Base-by-base conservation (phyloP, 495 filamentous ascomycete genomes). In the Aspergillus steynii region DNA sequence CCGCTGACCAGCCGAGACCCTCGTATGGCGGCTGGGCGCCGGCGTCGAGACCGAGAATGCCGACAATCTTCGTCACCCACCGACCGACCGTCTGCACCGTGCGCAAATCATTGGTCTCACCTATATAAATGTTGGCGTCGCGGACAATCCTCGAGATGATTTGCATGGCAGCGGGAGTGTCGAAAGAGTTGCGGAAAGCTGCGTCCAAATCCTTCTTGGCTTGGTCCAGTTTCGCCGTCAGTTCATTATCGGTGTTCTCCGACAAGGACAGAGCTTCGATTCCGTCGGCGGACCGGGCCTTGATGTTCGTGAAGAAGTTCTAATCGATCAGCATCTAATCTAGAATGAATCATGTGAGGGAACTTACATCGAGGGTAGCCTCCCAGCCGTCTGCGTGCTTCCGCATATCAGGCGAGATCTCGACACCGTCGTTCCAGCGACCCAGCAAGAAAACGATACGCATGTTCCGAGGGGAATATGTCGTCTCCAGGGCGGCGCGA, bases 361-460 rank as follows among this genome's bases (percentile, higher is more conserved):
- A 8, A 42, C 37, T 10, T 42, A 42, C 37, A 67, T 90, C 89
- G 8, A 97, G 70, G 15, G 87, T 88, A 28, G 83, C 83, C 71
- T 98, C 95, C 90, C 93, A 97, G 3, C 80, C 82, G 55, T 83
- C 85, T 0, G 88, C 90, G 55, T 86, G 80, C 29, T 84, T 88
- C 6, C 90, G 80, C 63, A 97, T 84, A 53, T 92, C 93, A 0
- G 88, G 85, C 0, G 92, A 92, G 61, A 99, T 92, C 70, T 99
- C 95, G 29, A 97, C 85, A 1, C 92, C 90, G 31, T 96, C 90
- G 60, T 90, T 90, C 95, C 95, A 99, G 8, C 83, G 83, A 50
- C 92, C 90, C 53, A 96, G 83, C 32, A 99, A 71, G 77, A 99
- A 96, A 8, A 95, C 88, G 53, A 97, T 90, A 29, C 95, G 81